Conservation (phyloP, 257 asterid species). For the Vinca minor region DNA sequence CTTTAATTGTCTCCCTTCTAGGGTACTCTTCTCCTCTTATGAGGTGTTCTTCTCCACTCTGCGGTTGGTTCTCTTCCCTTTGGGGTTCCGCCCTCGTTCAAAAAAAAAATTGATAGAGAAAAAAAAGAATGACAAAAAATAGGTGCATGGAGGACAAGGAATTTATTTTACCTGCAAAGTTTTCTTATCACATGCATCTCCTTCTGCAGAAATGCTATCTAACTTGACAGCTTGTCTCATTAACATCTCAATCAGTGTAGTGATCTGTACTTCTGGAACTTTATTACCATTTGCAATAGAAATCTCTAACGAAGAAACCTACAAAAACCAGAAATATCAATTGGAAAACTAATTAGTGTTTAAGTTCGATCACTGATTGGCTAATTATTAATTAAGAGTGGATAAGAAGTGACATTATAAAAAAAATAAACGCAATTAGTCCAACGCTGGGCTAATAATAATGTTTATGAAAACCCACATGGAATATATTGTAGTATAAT, state of each 20-base stretch:
- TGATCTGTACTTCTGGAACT: slow-evolving; percentile 58
- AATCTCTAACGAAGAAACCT: slow-evolving; percentile 51
- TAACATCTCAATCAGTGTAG: slow-evolving; percentile 60
- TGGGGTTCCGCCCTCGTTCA: no score
- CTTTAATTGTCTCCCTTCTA: no score
- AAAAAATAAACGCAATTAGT: no score
- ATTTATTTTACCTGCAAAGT: slow-evolving; percentile 32
- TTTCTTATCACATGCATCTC: slow-evolving; percentile 42
- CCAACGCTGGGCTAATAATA: no score
- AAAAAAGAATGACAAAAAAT: background rate
- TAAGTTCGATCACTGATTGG: background rate
- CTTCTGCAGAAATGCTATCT: slow-evolving; percentile 35
- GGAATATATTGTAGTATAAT: no score
- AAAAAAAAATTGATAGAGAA: no score
- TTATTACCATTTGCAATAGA: slow-evolving; percentile 49
- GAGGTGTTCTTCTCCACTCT: no score
- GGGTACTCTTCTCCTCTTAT: no score
- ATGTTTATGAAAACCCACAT: no score
- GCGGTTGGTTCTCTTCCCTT: no score
- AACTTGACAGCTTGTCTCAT: slow-evolving; percentile 67
- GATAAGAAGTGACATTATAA: background rate
- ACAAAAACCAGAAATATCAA: background rate
- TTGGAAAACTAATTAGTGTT: no score
- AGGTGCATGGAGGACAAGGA: background rate
- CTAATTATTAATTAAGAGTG: background rate